Evolutionary conservation across 2,329 filamentous ascomycete genomes (phyloP), one percentile per base, ranked within the genome.

Genomic region (Chaetomium olivaceum): DNA sequence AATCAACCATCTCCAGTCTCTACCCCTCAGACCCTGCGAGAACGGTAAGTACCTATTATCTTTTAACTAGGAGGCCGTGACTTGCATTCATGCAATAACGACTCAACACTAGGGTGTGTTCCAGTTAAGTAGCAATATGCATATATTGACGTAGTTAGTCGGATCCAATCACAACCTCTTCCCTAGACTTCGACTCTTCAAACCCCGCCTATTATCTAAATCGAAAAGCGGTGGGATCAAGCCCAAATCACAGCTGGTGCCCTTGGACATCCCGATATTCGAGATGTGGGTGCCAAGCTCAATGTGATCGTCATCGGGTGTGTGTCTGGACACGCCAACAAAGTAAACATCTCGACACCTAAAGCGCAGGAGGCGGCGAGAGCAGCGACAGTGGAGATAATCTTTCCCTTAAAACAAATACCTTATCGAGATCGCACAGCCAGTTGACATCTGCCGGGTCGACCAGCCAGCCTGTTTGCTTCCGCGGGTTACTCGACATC

Each of bases 311-410:
- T n/a, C n/a, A n/a, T n/a, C n/a, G n/a, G n/a, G n/a, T n/a, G n/a
- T n/a, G n/a, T n/a, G n/a, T n/a, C n/a, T n/a, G n/a, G n/a, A n/a
- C n/a, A n/a, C n/a, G n/a, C n/a, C n/a, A n/a, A n/a, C n/a, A n/a
- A n/a, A n/a, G n/a, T n/a, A n/a, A n/a, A n/a, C n/a, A n/a, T n/a
- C n/a, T n/a, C n/a, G n/a, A n/a, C n/a, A 43, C 36, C 36, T 33
- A 46, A 43, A 19, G n/a, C 36, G 55, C 27, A 29, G 43, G 25
- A 23, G 43, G 58, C 48, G 58, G 58, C 12, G 48, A 48, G 2
- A 60, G 9, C 29, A 61, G 21, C 12, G 48, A 39, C n/a, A 61
- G 3, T 2, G 58, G 31, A n/a, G 58, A 61, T 29, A 61, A 21
- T 12, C 48, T 36, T 29, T 61, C 48, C 21, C 29, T n/a, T 1